These are phyloP conservation scores for Westerdykella sp. DNA, from an alignment of 2,329 filamentous ascomycete species.

Conservation along the genomic window DNA sequence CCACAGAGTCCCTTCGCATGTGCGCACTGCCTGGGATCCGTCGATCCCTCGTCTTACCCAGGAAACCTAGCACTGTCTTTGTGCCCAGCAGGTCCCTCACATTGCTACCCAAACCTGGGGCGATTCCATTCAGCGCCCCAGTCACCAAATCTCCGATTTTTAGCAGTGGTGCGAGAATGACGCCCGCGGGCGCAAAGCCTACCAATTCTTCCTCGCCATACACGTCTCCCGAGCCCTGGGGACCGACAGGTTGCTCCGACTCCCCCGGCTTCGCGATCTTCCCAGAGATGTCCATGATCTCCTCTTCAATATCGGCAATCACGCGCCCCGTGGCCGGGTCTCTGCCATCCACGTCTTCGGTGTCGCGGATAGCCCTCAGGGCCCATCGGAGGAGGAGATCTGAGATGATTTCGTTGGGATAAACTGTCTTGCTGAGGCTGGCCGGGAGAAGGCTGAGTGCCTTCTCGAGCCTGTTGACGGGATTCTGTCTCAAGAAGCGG, in stretches of 20 bases:
- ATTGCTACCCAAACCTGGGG: constrained; percentile 24
- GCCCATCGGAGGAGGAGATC: constrained; percentile 30
- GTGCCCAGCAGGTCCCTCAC: constrained; percentile 23
- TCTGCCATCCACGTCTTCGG: constrained; percentile 3
- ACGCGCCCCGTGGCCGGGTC: constrained; percentile 3
- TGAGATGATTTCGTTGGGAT: constrained; percentile 28
- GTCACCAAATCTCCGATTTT: constrained; percentile 10
- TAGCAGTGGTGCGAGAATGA: constrained; percentile 12
- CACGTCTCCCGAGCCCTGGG: constrained; percentile 29
- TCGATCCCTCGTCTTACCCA: constrained; percentile 28
- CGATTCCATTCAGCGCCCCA: constrained; percentile 13
- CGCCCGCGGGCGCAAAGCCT: constrained; percentile 24
- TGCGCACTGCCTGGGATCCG: constrained; percentile 21
- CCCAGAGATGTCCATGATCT: constrained; percentile 11
- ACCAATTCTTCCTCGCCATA: constrained; percentile 20
- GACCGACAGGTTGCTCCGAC: background rate
- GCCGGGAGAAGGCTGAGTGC: constrained; percentile 22
- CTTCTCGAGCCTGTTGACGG: constrained; percentile 23
- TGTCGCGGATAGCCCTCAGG: constrained; percentile 18
- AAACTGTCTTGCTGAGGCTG: constrained; percentile 22
- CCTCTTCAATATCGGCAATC: constrained; percentile 13
- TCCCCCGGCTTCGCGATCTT: constrained; percentile 9
- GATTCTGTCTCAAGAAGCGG: constrained; percentile 27
- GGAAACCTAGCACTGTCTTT: constrained; percentile 21
- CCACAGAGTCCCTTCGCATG: constrained; percentile 2